Base-by-base conservation (phyloP, 805 yeast genomes). In the Kuraishia capsulata region DNA sequence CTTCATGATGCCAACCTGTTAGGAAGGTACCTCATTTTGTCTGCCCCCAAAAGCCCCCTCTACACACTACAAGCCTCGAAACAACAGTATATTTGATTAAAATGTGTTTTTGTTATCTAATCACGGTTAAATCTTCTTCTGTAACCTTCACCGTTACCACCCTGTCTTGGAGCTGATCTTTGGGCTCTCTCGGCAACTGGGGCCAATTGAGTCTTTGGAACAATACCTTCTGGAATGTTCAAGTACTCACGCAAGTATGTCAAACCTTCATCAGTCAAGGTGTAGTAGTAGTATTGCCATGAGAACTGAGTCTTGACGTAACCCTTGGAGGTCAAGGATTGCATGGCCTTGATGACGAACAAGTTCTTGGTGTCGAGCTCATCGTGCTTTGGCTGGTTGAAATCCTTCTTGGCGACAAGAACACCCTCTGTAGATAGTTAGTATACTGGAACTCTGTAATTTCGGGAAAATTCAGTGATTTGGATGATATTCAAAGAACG, bases 201-300 rank as follows among this genome's bases (percentile, higher is more conserved):
- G 62, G 81, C 87, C 76, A 89, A 85, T 80, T 90, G 85, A 67
- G 99, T 92, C 71, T 84, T 81, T 67, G 99, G 99, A 71, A 88
- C 90, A 69, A 92, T 83, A 74, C 88, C 95, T 72, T 85, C 95
- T 75, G 98, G 98, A 62, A 92, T 80, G 82, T 89, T 88, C 71
- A 92, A 83, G 86, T 88, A 92, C 68, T 86, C 88, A 77, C 97
- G 85, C 66, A 92, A 83, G 84, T 76, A 92, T 67, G 88, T 96
- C 54, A 92, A 90, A 82, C 99, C 99, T 74, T 86, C 96, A 67
- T 92, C 97, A 67, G 97, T 92, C 68, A 92, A 84, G 78, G 98
- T 87, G 94, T 92, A 92, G 95, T 92, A 92, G 78, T 92, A 92
- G 81, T 87, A 87, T 81, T 89, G 97, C 99, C 99, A 92, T 64